phyloP scores from a whole-genome alignment of 805 yeast genomes.

The Candida quercuum region DNA sequence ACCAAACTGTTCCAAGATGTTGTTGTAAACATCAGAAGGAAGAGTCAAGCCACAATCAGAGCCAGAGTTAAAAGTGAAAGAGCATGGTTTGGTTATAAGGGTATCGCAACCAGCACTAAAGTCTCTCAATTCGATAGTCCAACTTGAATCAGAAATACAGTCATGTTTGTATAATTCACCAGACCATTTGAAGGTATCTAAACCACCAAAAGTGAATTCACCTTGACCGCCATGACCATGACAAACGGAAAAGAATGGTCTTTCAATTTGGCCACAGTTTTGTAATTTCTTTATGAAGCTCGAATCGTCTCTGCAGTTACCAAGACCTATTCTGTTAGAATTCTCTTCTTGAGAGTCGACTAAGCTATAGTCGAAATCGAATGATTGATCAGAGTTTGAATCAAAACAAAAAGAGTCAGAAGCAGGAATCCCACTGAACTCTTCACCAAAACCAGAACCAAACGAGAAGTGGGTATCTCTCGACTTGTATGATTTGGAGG shows the following conservation, averaged over 20 bases:
- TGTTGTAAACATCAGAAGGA: slow-evolving; percentile 11
- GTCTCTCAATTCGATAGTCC: slow-evolving; percentile 23
- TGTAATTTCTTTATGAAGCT: slow-evolving; percentile 8
- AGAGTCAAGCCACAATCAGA: slow-evolving; percentile 13
- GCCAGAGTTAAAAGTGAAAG: slow-evolving; percentile 14
- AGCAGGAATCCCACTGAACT: slow-evolving; percentile 7
- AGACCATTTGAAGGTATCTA: slow-evolving; percentile 40
- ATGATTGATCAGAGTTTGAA: slow-evolving; percentile 1
- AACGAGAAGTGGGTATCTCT: slow-evolving; percentile 1
- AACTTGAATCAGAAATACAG: slow-evolving; percentile 6
- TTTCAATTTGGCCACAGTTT: slow-evolving; percentile 5
- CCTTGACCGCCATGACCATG: slow-evolving; percentile 8
- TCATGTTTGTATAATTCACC: slow-evolving; percentile 29
- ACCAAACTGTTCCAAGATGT: slow-evolving; percentile 8
- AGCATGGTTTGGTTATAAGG: slow-evolving; percentile 8
- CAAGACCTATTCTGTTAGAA: slow-evolving; percentile 11
- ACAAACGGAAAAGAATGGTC: slow-evolving; percentile 13
- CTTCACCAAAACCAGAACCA: slow-evolving; percentile 5
- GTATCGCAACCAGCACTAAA: slow-evolving; percentile 11
- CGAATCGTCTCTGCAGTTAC: slow-evolving; percentile 5
- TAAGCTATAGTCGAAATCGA: slow-evolving; percentile 8
- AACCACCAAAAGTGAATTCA: slow-evolving; percentile 41
- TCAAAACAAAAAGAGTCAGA: slow-evolving; percentile 9
- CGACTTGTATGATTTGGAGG: slow-evolving; percentile 1
- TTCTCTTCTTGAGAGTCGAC: slow-evolving; percentile 2